These are phyloP conservation scores for Carex littledalei DNA, from an alignment of 176 grass and related monocot genomes.

Conservation along the genomic window DNA sequence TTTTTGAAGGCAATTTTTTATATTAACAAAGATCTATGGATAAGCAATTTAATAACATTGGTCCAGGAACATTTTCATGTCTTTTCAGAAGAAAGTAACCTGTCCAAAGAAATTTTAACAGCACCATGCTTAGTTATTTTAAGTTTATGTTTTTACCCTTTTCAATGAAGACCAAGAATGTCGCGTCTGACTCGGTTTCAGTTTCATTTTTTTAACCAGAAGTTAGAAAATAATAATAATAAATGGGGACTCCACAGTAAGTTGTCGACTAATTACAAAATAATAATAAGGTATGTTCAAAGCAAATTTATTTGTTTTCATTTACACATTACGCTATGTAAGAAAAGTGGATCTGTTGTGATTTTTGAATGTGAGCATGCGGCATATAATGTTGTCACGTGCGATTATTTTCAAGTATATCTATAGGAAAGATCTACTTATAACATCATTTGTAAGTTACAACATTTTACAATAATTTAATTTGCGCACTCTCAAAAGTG, in stretches of 20 bases:
- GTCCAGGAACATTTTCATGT: background rate
- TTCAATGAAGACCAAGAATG: background rate
- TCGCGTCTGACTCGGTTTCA: background rate
- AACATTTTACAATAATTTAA: too few relatives aligned
- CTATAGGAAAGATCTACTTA: too few relatives aligned
- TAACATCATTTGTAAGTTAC: too few relatives aligned
- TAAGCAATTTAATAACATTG: background rate
- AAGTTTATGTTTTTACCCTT: background rate
- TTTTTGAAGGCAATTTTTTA: constrained; percentile 8
- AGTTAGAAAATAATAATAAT: background rate
- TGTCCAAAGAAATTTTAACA: background rate
- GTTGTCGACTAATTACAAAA: background rate
- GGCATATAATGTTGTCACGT: background rate
- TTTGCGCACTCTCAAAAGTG: too few relatives aligned
- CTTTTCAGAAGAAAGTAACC: constrained; percentile 4
- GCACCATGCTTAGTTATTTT: background rate
- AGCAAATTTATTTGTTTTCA: background rate
- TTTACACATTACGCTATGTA: background rate
- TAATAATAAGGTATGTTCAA: background rate
- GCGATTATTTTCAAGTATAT: background rate
- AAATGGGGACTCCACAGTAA: background rate
- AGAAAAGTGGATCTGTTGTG: background rate
- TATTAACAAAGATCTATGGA: background rate
- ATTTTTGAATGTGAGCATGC: background rate
- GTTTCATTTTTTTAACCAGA: background rate